Evolutionary conservation across 306 rosid genomes (phyloP), one percentile per base, ranked within the genome.

Genomic region (Lathyrus tuberosus): DNA sequence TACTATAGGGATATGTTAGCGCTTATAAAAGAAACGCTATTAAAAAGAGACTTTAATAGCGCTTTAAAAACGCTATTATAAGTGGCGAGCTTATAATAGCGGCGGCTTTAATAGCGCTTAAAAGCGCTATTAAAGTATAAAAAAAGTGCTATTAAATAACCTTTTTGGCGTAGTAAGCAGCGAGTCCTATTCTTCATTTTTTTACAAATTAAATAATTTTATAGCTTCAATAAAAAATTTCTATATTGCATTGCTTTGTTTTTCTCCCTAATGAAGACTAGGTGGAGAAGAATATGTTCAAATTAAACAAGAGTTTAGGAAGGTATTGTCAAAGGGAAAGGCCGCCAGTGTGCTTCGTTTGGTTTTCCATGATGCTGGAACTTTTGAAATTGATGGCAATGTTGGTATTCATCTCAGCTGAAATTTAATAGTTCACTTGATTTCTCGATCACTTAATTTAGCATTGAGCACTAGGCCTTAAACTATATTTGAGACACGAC

Each of bases 341-440:
- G 95, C 97, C 0, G 88, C 99, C 2, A 96, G 91, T 26, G 83
- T 91, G 66, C 99, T 94, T 76, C 97, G 97, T 33, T 44, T 91
- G 80, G 99, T 91, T 60, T 94, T 94, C 76, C 99, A 91, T 18
- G 97, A 91, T 71, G 96, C 99, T 0, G 99, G 97, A 67, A 88
- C 99, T 64, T 94, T 85, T 82, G 92, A 88, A 41, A 67, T 74
- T 31, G 76, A 76, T 76, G 89, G 84, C 33, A 79, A 77, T 71
- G 80, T 95, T 72, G 96, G 96, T 91, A 44, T 68, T 0, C 24
- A 20, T 44, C 60, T 54, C 6, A 24, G 59, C 43, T 6, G 38
- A 70, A 33, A 33, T 33, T 33, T 33, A 31, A 33, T 22, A n/a
- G 44, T 65, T 5, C 15, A 31, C 67, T 22, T 44, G 43, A 28